A percentile compares a stretch with the other conserved stretches of the same genome.
Evolutionary conservation across 352 stramenopile genomes (phyloP).

Genomic region (Phytophthora agathidicida): DNA sequence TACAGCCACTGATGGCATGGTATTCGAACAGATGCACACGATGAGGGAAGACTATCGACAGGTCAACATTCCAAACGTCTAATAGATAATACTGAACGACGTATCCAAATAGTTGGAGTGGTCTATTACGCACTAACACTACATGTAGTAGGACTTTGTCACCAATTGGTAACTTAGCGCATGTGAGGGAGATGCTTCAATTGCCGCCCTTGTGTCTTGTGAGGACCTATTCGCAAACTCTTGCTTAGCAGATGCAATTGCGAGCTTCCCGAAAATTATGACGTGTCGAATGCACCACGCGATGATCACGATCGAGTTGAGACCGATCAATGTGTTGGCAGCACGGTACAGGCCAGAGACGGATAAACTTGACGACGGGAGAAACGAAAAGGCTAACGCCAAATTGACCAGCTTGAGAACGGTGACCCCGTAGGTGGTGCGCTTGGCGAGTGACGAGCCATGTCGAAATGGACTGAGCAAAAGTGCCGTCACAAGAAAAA

Average conservation of each 20-base stretch:
- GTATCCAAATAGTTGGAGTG: background rate
- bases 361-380: conserved; percentile 38
- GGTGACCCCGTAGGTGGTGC: conserved; percentile 35
- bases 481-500: conserved; percentile 47
- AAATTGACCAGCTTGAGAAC: conserved; percentile 58
- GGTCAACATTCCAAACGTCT: conserved; percentile 23
- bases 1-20: conserved; percentile 12
- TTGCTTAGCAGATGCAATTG: conserved; percentile 19
- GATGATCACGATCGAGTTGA: conserved; percentile 57
- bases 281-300: conserved; percentile 56
- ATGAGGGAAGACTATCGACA: conserved; percentile 24
- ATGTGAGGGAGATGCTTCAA: conserved; percentile 1
- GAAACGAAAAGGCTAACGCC: conserved; percentile 48
- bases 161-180: conserved; percentile 1
- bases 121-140: background rate
- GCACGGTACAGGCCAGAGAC: conserved; percentile 21
- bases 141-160: background rate
- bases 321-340: conserved; percentile 45
- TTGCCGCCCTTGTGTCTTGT: background rate
- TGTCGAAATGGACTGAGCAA: conserved; percentile 31
- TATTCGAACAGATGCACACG: conserved; percentile 22
- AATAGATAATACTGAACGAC: background rate
- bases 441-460: conserved; percentile 13
- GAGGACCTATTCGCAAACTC: background rate
- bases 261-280: conserved; percentile 44